Evolutionary conservation across 2,329 filamentous ascomycete species (phyloP).

Genomic region (Nemania sp.): DNA sequence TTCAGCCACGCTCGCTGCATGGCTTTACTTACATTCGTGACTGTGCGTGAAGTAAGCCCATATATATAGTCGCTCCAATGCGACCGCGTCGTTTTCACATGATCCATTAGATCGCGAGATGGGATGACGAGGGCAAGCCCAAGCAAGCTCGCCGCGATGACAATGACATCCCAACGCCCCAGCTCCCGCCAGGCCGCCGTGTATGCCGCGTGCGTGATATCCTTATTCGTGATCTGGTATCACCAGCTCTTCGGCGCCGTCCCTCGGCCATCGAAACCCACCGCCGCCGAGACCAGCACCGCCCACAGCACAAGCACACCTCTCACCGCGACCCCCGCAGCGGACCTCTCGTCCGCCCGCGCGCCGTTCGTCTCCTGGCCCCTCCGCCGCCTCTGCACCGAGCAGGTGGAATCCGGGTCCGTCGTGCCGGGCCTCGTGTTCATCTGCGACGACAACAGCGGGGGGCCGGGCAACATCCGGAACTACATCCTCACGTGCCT

Average conservation of each 20-base stretch:
- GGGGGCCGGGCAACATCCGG: constrained; percentile 55
- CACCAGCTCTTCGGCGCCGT: not conserved
- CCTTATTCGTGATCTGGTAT: constrained; percentile 19
- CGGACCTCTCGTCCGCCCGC: constrained; percentile 44
- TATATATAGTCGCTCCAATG: not conserved
- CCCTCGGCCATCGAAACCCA: not conserved
- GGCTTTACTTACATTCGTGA: not conserved
- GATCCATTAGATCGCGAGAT: not conserved
- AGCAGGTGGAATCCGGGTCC: constrained; percentile 33
- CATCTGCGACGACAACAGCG: constrained; percentile 55
- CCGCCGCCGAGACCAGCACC: not conserved
- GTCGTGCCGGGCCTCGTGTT: constrained; percentile 49
- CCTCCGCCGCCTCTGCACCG: constrained; percentile 48
- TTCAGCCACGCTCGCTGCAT: not conserved
- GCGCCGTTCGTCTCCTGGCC: constrained; percentile 51
- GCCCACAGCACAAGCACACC: not conserved
- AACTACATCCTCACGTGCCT: constrained; percentile 55
- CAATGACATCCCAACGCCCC: constrained; percentile 12
- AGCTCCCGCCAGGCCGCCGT: constrained; percentile 7
- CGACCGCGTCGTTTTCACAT: not conserved
- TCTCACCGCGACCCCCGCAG: not conserved
- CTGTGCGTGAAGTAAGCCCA: too few species aligned
- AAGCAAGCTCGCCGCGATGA: constrained; percentile 3
- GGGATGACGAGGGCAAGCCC: not conserved
- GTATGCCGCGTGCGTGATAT: not conserved